Conservation (phyloP, 2,329 filamentous ascomycete genomes). For the Pyrenophora graminea region DNA sequence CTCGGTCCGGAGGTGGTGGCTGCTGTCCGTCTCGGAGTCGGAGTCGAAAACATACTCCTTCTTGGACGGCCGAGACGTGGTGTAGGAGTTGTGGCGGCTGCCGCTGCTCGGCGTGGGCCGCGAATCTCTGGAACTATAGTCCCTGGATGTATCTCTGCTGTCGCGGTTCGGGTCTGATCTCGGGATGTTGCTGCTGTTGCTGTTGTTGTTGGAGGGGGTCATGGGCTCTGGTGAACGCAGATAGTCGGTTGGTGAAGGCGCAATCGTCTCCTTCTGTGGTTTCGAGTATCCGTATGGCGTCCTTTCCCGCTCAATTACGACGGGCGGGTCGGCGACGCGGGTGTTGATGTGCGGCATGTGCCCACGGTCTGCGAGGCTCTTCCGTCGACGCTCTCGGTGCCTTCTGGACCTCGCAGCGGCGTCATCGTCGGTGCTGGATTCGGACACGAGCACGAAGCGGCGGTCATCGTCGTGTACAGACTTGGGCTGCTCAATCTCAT, state of each 20-base stretch:
- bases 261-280: constrained; percentile 37
- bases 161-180: constrained; percentile 29
- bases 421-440: constrained; percentile 27
- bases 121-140: constrained; percentile 35
- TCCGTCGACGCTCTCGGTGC: constrained; percentile 27
- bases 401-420: constrained; percentile 2
- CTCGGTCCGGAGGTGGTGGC: constrained; percentile 33
- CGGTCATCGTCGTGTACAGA: constrained; percentile 58
- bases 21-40: constrained; percentile 36
- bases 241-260: constrained; percentile 47
- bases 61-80: constrained; percentile 22
- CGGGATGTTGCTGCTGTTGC: constrained; percentile 35
- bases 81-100: constrained; percentile 30
- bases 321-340: constrained; percentile 43
- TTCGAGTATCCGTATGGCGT: constrained; percentile 54
- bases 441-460: constrained; percentile 64
- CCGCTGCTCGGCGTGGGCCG: constrained; percentile 31
- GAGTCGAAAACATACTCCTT: constrained; percentile 39
- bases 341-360: constrained; percentile 44
- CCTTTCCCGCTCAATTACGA: constrained; percentile 48
- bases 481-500: constrained; percentile 57
- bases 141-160: constrained; percentile 14
- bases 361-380: constrained; percentile 42
- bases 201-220: constrained; percentile 44
- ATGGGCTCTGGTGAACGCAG: constrained; percentile 56